Base-by-base conservation (phyloP, 2,329 filamentous ascomycete species). In the Talaromyces marneffei region DNA sequence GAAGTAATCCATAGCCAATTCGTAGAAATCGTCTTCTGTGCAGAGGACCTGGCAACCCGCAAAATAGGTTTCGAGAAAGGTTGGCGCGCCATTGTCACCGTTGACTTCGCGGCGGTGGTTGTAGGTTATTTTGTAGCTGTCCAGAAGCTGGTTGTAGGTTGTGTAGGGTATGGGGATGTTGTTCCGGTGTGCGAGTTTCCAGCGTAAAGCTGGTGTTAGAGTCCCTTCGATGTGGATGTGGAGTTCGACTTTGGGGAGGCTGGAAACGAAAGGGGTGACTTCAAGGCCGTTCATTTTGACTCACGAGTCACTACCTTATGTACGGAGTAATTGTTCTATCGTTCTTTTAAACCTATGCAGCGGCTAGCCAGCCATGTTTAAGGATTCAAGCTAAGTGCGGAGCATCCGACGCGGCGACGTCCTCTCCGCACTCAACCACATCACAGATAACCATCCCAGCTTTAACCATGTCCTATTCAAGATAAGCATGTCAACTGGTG, bases 211-310 rank as follows among this genome's bases (percentile, higher is more conserved):
- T 0, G 78, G 75, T 1, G 70, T 74, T n/a, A 80, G 66, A 1
- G 75, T 79, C 6, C 78, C 78, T 70, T 80, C 79, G 55, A 80
- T 78, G 66, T 80, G 78, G 23, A 80, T 61, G 64, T 80, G 78
- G 6, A 80, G 75, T 64, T 80, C 78, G 25, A 79, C 74, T 59
- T 80, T 80, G 5, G 78, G 78, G 0, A 79, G 66, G 1, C 64
- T 55, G 0, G 66, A 62, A 39, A 78, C 73, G 61, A 76, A 77
- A 14, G 76, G 61, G 14, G 60, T 60, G 56, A 69, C 66, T 23
- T 57, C 18, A 5, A 68, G 63, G 18, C 65, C 65, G 44, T 69
- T 66, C 66, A 52, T 52, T 33, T 20, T 52, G 42, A 1, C 42
- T 44, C n/a, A n/a, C n/a, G n/a, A n/a, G 10, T 18, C n/a, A 9